Percentiles rank a stretch among this genome's conserved stretches.
Evolutionary conservation across 768 basidiomycete genomes (phyloP).

Genomic region (Tremella mesenterica): DNA sequence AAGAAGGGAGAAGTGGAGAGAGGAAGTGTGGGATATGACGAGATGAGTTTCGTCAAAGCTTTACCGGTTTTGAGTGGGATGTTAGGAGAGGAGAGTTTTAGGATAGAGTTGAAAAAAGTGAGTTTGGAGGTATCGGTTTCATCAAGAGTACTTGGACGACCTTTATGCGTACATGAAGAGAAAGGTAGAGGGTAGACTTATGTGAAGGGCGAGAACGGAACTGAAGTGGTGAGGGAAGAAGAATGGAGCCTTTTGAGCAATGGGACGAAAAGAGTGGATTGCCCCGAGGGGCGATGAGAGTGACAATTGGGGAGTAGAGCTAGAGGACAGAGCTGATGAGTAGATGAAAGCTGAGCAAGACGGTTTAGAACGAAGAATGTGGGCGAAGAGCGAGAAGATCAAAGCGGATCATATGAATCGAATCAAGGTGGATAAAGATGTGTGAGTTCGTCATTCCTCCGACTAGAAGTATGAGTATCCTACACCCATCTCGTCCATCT

Average conservation of each 20-base stretch:
- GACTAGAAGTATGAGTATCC: not conserved
- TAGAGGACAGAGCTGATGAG: not conserved
- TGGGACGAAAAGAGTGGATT: no score
- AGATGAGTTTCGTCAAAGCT: slow-evolving; percentile 24
- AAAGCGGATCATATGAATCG: slow-evolving; percentile 32
- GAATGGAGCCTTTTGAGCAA: no score
- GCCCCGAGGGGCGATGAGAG: no score
- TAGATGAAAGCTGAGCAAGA: slow-evolving; percentile 40
- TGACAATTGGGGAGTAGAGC: no score
- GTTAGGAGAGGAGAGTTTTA: slow-evolving; percentile 26
- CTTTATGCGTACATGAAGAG: not conserved
- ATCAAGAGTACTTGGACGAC: not conserved
- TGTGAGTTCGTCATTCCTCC: slow-evolving; percentile 15
- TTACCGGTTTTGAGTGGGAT: slow-evolving; percentile 24
- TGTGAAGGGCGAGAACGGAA: no score
- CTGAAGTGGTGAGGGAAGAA: no score
- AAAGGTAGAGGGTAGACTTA: not conserved
- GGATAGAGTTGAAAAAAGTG: slow-evolving; percentile 28
- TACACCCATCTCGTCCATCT: no score
- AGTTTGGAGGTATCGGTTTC: slow-evolving; percentile 5
- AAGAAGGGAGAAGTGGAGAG: not conserved
- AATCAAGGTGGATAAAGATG: slow-evolving; percentile 26
- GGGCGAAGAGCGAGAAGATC: slow-evolving; percentile 33
- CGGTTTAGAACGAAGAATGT: slow-evolving; percentile 27
- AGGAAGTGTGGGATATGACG: slow-evolving; percentile 10